phyloP scores from a whole-genome alignment of 768 basidiomycete genomes.

The Rhodosporidiobolus sp. region DNA sequence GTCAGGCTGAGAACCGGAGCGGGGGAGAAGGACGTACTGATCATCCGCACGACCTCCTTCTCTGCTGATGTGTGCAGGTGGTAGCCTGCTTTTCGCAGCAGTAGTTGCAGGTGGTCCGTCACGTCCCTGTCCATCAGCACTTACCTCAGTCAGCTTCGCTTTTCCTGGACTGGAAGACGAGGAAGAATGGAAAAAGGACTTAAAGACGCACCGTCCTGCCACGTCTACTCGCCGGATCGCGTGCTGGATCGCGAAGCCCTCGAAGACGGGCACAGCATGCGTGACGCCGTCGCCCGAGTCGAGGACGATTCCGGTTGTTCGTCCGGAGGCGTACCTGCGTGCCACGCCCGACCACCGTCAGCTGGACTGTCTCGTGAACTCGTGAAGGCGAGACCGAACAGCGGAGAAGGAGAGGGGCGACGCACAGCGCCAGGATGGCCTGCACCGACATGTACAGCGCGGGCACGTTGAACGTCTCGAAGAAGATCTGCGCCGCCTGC shows the following conservation, averaged over 20 bases:
- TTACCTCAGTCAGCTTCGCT: background rate
- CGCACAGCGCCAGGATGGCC: constrained; percentile 90
- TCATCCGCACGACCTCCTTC: constrained; percentile 90
- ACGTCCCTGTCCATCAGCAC: constrained; percentile 65
- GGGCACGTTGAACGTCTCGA: constrained; percentile 99
- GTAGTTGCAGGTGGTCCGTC: constrained; percentile 89
- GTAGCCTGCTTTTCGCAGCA: constrained; percentile 89
- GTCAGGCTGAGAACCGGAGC: too few species aligned
- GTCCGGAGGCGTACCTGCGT: constrained; percentile 88
- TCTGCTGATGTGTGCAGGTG: constrained; percentile 96
- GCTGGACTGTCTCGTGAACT: too few species aligned
- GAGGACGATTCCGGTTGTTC: constrained; percentile 97
- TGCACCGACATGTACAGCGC: constrained; percentile 95
- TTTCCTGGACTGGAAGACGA: background rate
- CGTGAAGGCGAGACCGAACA: background rate
- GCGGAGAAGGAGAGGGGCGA: constrained; percentile 31
- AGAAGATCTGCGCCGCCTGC: constrained; percentile 96
- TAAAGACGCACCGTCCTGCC: constrained; percentile 66
- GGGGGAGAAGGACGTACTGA: constrained; percentile 53
- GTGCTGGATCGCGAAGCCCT: constrained; percentile 98
- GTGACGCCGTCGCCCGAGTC: constrained; percentile 99
- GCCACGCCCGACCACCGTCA: too few species aligned
- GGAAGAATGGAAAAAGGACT: background rate
- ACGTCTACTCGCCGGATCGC: constrained; percentile 94
- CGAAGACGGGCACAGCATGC: constrained; percentile 96